These are phyloP conservation scores for Candida michaelii DNA, from an alignment of 805 yeast species.

Conservation along the genomic window DNA sequence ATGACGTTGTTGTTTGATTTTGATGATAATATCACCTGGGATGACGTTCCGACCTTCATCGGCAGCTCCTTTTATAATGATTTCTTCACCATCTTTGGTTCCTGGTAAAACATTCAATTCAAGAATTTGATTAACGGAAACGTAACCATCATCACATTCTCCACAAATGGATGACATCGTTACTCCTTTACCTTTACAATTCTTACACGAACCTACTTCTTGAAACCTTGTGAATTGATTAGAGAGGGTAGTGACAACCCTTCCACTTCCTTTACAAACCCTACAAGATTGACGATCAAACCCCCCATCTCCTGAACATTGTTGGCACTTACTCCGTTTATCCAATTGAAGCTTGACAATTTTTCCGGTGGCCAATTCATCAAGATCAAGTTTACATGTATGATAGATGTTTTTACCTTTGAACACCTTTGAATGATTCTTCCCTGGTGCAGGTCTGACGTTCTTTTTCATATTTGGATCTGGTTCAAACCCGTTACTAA, in stretches of 20 bases:
- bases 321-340: constrained; percentile 47
- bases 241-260: constrained; percentile 47
- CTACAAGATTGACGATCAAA: constrained; percentile 34
- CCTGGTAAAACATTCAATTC: constrained; percentile 59
- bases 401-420: constrained; percentile 60
- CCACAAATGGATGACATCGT: constrained; percentile 23
- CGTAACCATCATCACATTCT: constrained; percentile 41
- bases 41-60: constrained; percentile 59
- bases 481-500: background rate
- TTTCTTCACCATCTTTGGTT: constrained; percentile 48
- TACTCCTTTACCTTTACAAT: constrained; percentile 38
- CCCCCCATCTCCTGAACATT: constrained; percentile 57
- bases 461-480: constrained; percentile 15
- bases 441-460: constrained; percentile 22
- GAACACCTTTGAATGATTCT: constrained; percentile 15
- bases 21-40: constrained; percentile 69
- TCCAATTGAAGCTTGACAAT: constrained; percentile 53
- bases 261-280: constrained; percentile 45
- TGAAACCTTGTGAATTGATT: constrained; percentile 40
- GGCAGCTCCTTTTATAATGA: constrained; percentile 58
- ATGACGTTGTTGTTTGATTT: constrained; percentile 43
- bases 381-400: constrained; percentile 49
- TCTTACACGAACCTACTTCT: constrained; percentile 30
- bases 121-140: constrained; percentile 49
- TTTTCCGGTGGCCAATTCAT: constrained; percentile 61